These are phyloP conservation scores for Lachnellula willkommii DNA, from an alignment of 2,329 filamentous ascomycete genomes.

Conservation along the genomic window DNA sequence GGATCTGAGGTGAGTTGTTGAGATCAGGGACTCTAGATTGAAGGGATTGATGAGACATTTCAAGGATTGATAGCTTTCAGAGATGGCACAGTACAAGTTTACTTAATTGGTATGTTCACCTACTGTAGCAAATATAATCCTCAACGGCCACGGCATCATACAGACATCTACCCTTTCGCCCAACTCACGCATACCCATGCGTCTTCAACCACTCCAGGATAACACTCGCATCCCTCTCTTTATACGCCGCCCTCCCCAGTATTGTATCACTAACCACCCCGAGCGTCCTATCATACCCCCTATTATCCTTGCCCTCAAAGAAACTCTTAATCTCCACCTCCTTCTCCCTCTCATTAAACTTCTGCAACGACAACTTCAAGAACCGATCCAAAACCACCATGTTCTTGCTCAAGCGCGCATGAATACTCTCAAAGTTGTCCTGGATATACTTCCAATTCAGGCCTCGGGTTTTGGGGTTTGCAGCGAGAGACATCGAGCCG, in stretches of 20 bases:
- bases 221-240: constrained; percentile 64
- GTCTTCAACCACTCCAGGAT: constrained; percentile 74
- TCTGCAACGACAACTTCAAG: constrained; percentile 69
- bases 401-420: constrained; percentile 69
- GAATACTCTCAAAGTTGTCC: constrained; percentile 71
- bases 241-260: constrained; percentile 75
- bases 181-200: constrained; percentile 47
- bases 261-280: constrained; percentile 84
- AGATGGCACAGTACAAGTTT: too few species aligned
- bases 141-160: background rate
- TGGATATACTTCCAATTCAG: constrained; percentile 83
- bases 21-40: too few species aligned
- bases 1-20: too few species aligned
- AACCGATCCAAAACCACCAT: constrained; percentile 87
- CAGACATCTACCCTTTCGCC: background rate
- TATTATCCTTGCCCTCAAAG: constrained; percentile 81
- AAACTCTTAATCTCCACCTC: constrained; percentile 76
- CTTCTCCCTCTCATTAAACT: constrained; percentile 66
- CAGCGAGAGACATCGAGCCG: constrained; percentile 65
- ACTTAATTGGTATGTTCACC: too few species aligned
- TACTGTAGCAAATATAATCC: too few species aligned
- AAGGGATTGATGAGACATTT: too few species aligned
- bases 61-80: too few species aligned
- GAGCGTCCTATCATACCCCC: constrained; percentile 79
- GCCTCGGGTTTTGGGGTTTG: constrained; percentile 66